phyloP scores from a whole-genome alignment of 179 eudicot species.

The Silene vulgaris region DNA sequence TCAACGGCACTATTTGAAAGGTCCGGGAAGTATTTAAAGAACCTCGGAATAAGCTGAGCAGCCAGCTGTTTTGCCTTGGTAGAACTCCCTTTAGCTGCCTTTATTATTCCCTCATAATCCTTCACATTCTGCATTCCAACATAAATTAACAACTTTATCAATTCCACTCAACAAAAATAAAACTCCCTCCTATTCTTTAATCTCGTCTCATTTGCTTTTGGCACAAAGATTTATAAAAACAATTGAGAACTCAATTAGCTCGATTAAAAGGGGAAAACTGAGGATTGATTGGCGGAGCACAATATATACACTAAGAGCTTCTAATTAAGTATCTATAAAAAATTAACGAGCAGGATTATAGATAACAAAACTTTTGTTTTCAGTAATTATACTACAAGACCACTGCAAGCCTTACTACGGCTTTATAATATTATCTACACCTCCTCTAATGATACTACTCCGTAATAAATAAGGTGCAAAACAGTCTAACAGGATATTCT shows the following conservation, averaged over 20 bases:
- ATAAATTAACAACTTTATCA: not conserved
- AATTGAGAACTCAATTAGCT: not conserved
- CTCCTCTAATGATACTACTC: too few species aligned
- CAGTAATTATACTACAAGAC: too few species aligned
- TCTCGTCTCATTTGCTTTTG: not conserved
- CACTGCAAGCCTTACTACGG: too few species aligned
- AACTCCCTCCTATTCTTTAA: not conserved
- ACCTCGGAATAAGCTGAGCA: slow-evolving; percentile 92
- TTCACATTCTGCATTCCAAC: not conserved
- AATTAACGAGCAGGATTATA: not conserved
- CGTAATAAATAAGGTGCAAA: too few species aligned
- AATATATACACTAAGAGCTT: not conserved
- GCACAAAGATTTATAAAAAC: not conserved
- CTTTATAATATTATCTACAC: too few species aligned
- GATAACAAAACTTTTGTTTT: too few species aligned
- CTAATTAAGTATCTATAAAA: not conserved
- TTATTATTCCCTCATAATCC: slow-evolving; percentile 69
- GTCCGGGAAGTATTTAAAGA: slow-evolving; percentile 70
- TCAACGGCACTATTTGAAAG: slow-evolving; percentile 53
- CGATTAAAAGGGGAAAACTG: not conserved
- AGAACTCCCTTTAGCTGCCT: slow-evolving; percentile 57
- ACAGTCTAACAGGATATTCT: too few species aligned
- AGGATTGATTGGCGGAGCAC: not conserved
- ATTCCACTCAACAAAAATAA: not conserved
- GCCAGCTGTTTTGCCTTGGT: slow-evolving; percentile 73